Conservation (phyloP, 2,329 filamentous ascomycete species). For the Aspergillus quadrilineatus region DNA sequence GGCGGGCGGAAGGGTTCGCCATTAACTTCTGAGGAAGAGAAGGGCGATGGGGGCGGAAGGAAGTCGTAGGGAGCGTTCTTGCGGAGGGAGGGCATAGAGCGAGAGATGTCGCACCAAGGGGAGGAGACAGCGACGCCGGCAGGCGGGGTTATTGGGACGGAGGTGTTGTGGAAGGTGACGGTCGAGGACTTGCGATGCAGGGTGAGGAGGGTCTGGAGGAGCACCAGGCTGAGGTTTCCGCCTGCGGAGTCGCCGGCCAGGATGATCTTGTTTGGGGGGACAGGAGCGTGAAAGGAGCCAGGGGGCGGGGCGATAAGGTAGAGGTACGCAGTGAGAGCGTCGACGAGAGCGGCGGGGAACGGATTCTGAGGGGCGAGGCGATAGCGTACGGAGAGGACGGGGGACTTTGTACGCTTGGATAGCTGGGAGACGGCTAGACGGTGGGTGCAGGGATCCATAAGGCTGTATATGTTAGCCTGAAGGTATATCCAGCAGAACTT, state of each 20-base stretch:
- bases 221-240: constrained; percentile 42
- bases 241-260: constrained; percentile 50
- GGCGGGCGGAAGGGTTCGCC: constrained; percentile 25
- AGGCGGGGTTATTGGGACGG: constrained; percentile 42
- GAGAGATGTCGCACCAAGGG: constrained; percentile 45
- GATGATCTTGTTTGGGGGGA: constrained; percentile 46
- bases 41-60: constrained; percentile 29
- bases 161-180: constrained; percentile 42
- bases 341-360: constrained; percentile 49
- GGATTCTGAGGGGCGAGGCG: constrained; percentile 49
- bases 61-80: constrained; percentile 44
- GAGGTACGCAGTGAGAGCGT: constrained; percentile 49
- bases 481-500: background rate
- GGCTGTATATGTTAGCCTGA: constrained; percentile 21
- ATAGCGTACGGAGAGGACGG: constrained; percentile 47
- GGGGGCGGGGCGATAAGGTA: constrained; percentile 47
- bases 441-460: constrained; percentile 47
- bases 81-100: constrained; percentile 42
- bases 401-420: constrained; percentile 41
- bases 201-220: constrained; percentile 46
- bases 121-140: constrained; percentile 41
- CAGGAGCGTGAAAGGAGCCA: constrained; percentile 42
- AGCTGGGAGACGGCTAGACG: constrained; percentile 39
- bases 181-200: constrained; percentile 35
- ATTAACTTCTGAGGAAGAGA: constrained; percentile 10